Base-by-base conservation (phyloP, 352 stramenopile genomes). In the Globisporangium viniferum region DNA sequence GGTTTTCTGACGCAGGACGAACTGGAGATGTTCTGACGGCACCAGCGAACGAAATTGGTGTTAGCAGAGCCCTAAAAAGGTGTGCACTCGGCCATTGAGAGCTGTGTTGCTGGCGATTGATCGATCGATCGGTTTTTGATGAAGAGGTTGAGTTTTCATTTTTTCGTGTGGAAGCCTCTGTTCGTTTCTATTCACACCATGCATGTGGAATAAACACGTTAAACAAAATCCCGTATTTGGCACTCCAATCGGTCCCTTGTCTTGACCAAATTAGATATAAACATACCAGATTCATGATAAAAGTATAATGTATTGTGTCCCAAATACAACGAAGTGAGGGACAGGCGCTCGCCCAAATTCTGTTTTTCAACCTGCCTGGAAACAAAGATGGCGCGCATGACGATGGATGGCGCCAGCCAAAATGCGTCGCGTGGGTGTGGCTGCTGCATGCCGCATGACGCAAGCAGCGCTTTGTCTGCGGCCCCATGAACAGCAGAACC, bases 151-250 rank as follows among this genome's bases (percentile, higher is more conserved):
- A 27, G 8, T 10, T 55, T 3, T 33, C 31, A 33, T 31, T 56
- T 9, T 56, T 56, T 55, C 49, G 31, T 56, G n/a, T 53, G 27
- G 49, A n/a, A 29, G 8, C 9, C 49, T 27, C 49, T 41, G 24
- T 14, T 61, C 55, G 55, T 61, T 31, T 61, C 55, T 61, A 36
- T 61, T 61, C 29, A 24, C 55, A n/a, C 55, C n/a, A 39, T 18
- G 35, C 15, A 29, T 33, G 59, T 46, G 59, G 36, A 41, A 57
- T 57, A 65, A 65, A 65, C 41, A 65, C 59, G 59, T 65, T 65
- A 65, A 65, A 65, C 59, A 18, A 56, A 29, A 56, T 56, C 49
- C 49, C 49, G 24, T 18, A n/a, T 56, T 24, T 29, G 18, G 8
- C 6, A 24, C n/a, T 14, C 20, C 18, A 9, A 22, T 18, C n/a